These are phyloP conservation scores for Trichosanthes truncata DNA, from an alignment of 306 rosid genomes.

Conservation along the genomic window DNA sequence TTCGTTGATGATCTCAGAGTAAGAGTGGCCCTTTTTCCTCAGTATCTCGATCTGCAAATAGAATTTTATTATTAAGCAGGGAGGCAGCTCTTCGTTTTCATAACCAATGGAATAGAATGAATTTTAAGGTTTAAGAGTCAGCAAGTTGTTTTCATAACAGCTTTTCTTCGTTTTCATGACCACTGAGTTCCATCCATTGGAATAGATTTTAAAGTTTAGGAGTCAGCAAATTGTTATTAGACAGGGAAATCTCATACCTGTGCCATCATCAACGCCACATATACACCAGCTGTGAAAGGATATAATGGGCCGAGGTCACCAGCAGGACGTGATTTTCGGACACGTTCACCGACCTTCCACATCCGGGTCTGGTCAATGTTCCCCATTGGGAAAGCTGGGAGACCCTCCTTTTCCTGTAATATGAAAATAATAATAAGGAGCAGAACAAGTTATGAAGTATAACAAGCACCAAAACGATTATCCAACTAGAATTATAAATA, in stretches of 20 bases:
- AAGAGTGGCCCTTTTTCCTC: slow-evolving; percentile 96
- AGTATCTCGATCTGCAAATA: slow-evolving; percentile 70
- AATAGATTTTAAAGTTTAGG: neutral
- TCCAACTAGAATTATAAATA: neutral
- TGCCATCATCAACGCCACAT: slow-evolving; percentile 98
- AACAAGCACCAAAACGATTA: neutral
- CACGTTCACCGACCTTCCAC: slow-evolving; percentile 98
- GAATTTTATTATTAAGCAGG: neutral
- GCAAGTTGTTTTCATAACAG: neutral
- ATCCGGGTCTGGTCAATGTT: slow-evolving; percentile 94
- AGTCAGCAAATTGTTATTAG: neutral
- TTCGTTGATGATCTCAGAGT: slow-evolving; percentile 92
- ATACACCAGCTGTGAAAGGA: slow-evolving; percentile 98
- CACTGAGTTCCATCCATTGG: neutral
- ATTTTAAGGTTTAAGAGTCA: neutral
- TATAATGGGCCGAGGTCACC: slow-evolving; percentile 89
- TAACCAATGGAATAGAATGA: neutral
- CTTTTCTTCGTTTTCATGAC: neutral
- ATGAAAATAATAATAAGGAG: neutral
- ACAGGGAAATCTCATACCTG: slow-evolving; percentile 44
- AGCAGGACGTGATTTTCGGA: slow-evolving; percentile 62
- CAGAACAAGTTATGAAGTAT: neutral
- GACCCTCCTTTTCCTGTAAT: slow-evolving; percentile 91
- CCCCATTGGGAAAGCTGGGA: slow-evolving; percentile 98
- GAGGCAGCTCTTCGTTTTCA: neutral